Evolutionary conservation across 2,329 filamentous ascomycete genomes (phyloP).

Genomic region (Aotearoamyces nothofagi): DNA sequence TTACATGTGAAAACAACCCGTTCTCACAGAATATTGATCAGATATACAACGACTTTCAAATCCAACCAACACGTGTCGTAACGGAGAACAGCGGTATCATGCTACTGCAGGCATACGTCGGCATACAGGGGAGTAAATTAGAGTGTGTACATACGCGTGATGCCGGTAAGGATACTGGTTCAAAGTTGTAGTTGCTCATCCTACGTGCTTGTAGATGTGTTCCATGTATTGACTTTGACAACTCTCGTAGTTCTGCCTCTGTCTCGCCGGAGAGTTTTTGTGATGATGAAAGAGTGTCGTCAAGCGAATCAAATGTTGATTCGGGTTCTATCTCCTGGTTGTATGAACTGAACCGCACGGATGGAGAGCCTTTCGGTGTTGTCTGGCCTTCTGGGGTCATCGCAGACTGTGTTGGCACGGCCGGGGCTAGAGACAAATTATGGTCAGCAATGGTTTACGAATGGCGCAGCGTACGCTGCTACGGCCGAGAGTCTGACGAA

Average conservation of each 20-base stretch:
- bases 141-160: constrained; percentile 52
- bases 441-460: no score
- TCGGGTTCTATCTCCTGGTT: constrained; percentile 53
- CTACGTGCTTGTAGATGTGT: constrained; percentile 67
- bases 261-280: constrained; percentile 8
- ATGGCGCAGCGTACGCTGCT: no score
- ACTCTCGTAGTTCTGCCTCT: constrained; percentile 15
- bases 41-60: no score
- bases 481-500: no score
- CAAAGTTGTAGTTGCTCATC: constrained; percentile 77
- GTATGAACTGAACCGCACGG: constrained; percentile 58
- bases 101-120: no score
- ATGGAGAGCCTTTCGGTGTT: constrained; percentile 21
- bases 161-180: constrained; percentile 75
- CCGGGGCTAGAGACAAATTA: neutral
- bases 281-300: constrained; percentile 18
- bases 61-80: no score
- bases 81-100: no score
- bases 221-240: constrained; percentile 59
- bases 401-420: no score
- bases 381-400: constrained; percentile 2
- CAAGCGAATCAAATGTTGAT: constrained; percentile 15
- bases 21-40: no score
- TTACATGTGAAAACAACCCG: no score
- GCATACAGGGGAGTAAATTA: constrained; percentile 11